Evolutionary conservation across 2,329 filamentous ascomycete genomes (phyloP), one percentile per base, ranked within the genome.

Genomic region (Exophiala sideris): DNA sequence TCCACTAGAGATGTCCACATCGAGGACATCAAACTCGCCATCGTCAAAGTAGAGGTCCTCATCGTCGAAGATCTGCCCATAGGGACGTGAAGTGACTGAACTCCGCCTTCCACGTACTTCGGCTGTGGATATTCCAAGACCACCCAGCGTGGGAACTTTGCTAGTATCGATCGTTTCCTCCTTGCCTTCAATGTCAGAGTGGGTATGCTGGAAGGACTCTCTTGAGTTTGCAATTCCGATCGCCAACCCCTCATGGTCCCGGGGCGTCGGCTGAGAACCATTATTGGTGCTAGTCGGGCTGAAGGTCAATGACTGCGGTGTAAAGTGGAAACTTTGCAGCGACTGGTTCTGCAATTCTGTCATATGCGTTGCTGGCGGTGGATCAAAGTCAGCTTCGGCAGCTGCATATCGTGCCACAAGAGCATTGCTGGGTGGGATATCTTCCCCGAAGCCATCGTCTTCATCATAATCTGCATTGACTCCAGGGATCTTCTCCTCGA

Each of bases 21-120:
- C 46, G 12, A 55, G 35, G 34, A 57, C 38, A 33, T 48, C 62
- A 54, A 66, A 62, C 44, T 65, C 59, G 20, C 74, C 74, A 61
- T 76, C 74, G 48, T 77, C 74, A 56, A 74, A 77, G 48, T 76
- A 77, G 24, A 77, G 56, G 52, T 77, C 73, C 45, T 75, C 73
- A 24, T 73, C 61, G 33, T 63, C 56, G 44, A 62, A 64, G 5
- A 58, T 52, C 34, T 62, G 55, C 12, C 52, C 57, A 9, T 57
- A 49, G 3, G 51, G 45, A 35, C 52, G 54, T 11, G 45, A 47
- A n/a, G 38, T 53, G 18, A 45, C 49, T 16, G 45, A 40, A 10
- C 40, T 45, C 12, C 52, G 56, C 24, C 46, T 48, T 32, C 24
- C 45, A 18, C 48, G 50, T 32, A 48, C 36, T 18, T 45, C 56